Conservation (phyloP, 2,329 filamentous ascomycete genomes). For the Byssochlamys sp. region DNA sequence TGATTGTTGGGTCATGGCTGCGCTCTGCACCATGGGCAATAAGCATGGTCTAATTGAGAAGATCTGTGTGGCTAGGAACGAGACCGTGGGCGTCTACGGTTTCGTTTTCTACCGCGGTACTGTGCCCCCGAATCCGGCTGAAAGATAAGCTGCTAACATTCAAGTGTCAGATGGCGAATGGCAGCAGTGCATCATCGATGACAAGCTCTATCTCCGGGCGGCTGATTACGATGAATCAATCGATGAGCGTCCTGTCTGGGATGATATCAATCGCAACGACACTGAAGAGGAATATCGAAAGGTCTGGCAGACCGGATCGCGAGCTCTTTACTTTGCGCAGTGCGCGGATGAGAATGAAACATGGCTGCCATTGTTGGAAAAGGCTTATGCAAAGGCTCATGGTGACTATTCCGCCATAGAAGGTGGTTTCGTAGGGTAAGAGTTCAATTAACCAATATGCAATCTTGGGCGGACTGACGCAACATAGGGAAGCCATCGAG, state of each 20-base stretch:
- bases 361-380: slow-evolving; percentile 69
- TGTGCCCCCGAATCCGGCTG: slow-evolving; percentile 4
- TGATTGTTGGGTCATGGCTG: slow-evolving; percentile 80
- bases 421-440: slow-evolving; percentile 59
- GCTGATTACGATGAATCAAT: slow-evolving; percentile 73
- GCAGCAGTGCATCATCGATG: slow-evolving; percentile 84
- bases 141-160: neutral
- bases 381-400: slow-evolving; percentile 76
- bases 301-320: slow-evolving; percentile 64
- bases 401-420: slow-evolving; percentile 68
- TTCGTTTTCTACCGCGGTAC: slow-evolving; percentile 68
- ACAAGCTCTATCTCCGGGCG: slow-evolving; percentile 76
- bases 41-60: slow-evolving; percentile 61
- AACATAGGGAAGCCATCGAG: slow-evolving; percentile 45
- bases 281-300: slow-evolving; percentile 62
- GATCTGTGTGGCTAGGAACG: slow-evolving; percentile 63
- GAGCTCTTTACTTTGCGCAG: slow-evolving; percentile 68
- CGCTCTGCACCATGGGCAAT: slow-evolving; percentile 66
- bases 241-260: slow-evolving; percentile 62
- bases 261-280: slow-evolving; percentile 65
- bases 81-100: slow-evolving; percentile 69
- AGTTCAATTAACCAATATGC: neutral
- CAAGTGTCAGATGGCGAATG: slow-evolving; percentile 61
- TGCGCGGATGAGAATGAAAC: slow-evolving; percentile 69
- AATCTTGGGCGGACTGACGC: neutral